Conservation (phyloP, 306 rosid species). For the Trichosanthes truncata region DNA sequence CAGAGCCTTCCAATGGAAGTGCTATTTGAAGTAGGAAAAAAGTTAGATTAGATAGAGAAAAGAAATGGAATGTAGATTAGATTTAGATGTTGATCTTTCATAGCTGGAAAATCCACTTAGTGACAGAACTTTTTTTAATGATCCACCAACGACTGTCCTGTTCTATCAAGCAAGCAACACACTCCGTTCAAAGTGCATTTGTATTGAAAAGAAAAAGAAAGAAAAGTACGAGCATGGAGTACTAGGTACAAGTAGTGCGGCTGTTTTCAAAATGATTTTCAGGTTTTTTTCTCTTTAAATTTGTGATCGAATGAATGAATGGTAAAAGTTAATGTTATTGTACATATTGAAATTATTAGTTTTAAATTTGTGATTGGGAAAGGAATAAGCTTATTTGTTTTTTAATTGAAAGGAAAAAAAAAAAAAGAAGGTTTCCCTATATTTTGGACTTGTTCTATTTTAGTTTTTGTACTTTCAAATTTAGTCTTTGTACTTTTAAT, state of each 20-base stretch:
- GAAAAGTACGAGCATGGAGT: not conserved
- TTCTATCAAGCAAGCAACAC: not conserved
- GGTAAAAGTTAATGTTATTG: not conserved
- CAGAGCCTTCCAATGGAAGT: not conserved
- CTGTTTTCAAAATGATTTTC: not conserved
- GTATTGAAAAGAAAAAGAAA: not conserved
- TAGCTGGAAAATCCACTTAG: slow-evolving; percentile 5
- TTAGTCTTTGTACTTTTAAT: too few species aligned
- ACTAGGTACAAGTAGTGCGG: not conserved
- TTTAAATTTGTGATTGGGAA: not conserved
- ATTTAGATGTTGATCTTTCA: not conserved
- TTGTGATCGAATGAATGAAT: not conserved
- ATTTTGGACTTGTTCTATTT: too few species aligned
- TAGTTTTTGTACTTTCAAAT: too few species aligned
- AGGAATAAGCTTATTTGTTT: not conserved
- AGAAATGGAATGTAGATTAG: not conserved
- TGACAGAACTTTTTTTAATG: not conserved
- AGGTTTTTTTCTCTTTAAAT: not conserved
- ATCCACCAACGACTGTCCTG: slow-evolving; percentile 1
- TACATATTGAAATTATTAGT: not conserved
- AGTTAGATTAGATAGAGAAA: not conserved
- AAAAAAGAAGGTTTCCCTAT: too few species aligned
- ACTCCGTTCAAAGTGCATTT: slow-evolving; percentile 7
- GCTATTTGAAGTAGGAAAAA: not conserved
- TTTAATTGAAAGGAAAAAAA: not conserved